These are phyloP conservation scores for Lepidium aucheri DNA, from an alignment of 345 rosid species.

Conservation along the genomic window DNA sequence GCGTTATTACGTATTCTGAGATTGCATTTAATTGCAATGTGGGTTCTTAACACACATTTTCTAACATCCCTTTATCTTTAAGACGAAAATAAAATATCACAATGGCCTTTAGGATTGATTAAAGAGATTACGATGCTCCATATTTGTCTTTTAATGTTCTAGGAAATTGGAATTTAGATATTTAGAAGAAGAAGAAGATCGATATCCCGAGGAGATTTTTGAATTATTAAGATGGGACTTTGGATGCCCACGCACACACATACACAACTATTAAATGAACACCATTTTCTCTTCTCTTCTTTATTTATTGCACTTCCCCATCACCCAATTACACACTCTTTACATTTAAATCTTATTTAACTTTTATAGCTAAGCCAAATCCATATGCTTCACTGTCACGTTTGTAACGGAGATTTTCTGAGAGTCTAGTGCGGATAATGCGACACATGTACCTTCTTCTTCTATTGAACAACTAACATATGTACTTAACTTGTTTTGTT, in stretches of 20 bases:
- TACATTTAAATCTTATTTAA: neutral
- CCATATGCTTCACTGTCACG: neutral
- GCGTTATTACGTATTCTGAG: neutral
- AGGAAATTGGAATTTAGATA: constrained; percentile 2
- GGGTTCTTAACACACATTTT: neutral
- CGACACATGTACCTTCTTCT: neutral
- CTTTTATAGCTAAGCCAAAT: neutral
- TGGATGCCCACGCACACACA: constrained; percentile 7
- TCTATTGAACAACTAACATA: neutral
- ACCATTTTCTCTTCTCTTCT: neutral
- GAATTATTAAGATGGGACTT: constrained; percentile 16
- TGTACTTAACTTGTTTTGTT: neutral
- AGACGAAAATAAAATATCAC: constrained; percentile 9
- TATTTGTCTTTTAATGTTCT: constrained; percentile 18
- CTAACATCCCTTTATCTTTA: neutral
- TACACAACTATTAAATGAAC: constrained; percentile 11
- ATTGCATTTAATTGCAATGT: constrained; percentile 11
- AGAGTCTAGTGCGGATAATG: neutral
- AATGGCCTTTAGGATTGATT: neutral
- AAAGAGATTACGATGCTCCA: constrained; percentile 3
- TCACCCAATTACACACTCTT: constrained; percentile 10
- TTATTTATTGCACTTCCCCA: constrained; percentile 18
- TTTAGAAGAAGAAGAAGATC: neutral
- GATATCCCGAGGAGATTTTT: neutral
- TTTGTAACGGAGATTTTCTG: neutral